A percentile compares a stretch with the other conserved stretches of the same genome.
Evolutionary conservation across 768 basidiomycete genomes (phyloP).

Genomic region (Royoungia palumana): DNA sequence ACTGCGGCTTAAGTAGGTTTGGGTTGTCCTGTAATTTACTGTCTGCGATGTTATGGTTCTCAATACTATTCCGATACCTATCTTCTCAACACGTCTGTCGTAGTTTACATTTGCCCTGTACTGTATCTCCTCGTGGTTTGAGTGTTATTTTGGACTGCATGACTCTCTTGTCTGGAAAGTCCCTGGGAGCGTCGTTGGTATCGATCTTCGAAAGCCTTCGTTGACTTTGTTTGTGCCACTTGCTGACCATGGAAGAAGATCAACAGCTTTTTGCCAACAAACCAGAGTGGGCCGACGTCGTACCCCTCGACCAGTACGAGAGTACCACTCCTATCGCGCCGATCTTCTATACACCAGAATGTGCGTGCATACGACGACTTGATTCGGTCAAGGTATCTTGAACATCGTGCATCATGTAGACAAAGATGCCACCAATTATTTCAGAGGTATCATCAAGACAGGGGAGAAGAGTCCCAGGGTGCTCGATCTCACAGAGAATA

Average conservation of each 20-base stretch:
- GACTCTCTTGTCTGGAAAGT: neutral
- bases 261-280: constrained; percentile 51
- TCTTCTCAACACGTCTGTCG: constrained; percentile 7
- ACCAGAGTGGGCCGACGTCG: constrained; percentile 77
- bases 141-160: constrained; percentile 4
- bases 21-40: constrained; percentile 1
- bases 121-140: constrained; percentile 14
- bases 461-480: constrained; percentile 80
- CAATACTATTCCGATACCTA: constrained; percentile 24
- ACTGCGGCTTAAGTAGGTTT: constrained; percentile 28
- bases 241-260: constrained; percentile 14
- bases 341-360: constrained; percentile 88
- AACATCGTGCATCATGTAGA: constrained; percentile 47
- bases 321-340: constrained; percentile 76
- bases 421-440: constrained; percentile 89
- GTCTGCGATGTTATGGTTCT: constrained; percentile 6
- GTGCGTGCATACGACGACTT: constrained; percentile 45
- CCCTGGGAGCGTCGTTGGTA: too few species aligned
- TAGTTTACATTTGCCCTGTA: constrained; percentile 24
- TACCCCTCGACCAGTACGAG: constrained; percentile 80
- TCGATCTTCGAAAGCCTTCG: too few species aligned
- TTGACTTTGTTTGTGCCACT: too few species aligned
- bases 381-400: constrained; percentile 4
- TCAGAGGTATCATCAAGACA: constrained; percentile 75
- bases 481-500: constrained; percentile 80